Evolutionary conservation across 139 green algal species (phyloP), one percentile per base, ranked within the genome.

Genomic region (Haematococcus lacustris): DNA sequence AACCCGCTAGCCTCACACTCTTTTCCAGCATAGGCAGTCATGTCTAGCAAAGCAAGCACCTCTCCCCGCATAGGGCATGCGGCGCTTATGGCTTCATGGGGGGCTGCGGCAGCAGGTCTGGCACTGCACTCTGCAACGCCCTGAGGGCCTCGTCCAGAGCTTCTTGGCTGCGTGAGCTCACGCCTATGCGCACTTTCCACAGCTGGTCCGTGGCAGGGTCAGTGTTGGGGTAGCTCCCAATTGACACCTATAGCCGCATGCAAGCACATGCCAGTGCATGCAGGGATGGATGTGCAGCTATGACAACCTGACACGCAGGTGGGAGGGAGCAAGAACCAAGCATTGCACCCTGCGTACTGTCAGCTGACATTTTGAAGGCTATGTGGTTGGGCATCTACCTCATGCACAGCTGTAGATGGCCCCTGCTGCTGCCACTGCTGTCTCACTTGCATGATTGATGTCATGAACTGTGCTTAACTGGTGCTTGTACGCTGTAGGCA

Each of bases 171-270:
- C 61, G 61, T 40, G 33, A 40, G 3, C n/a, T 68, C 6, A 68
- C 3, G 34, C 5, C 5, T 6, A 68, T 5, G 4, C 61, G 32
- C 13, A 71, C 61, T 38, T 76, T 78, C 70, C 73, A 82, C 5
- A 1, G 34, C n/a, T 51, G 13, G 25, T 53, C 38, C 25, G 39
- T 30, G 13, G 66, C 73, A 23, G 62, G 41, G 17, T 40, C 32
- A 3, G 72, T 78, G 68, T 82, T 82, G 28, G 77, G 77, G 64
- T 82, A 82, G 21, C 61, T 74, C 1, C 76, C 71, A 60, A 63
- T 66, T 62, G 30, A 13, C 4, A 74, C 69, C 51, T 68, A 50
- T 34, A 21, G 9, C 64, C 13, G 6, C 3, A 39, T 34, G 2
- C 3, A 3, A 57, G 43, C 40, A 35, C 6, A 2, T 3, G 0